These are phyloP conservation scores for Peterozyma toletana DNA, from an alignment of 805 yeast species.

Conservation along the genomic window DNA sequence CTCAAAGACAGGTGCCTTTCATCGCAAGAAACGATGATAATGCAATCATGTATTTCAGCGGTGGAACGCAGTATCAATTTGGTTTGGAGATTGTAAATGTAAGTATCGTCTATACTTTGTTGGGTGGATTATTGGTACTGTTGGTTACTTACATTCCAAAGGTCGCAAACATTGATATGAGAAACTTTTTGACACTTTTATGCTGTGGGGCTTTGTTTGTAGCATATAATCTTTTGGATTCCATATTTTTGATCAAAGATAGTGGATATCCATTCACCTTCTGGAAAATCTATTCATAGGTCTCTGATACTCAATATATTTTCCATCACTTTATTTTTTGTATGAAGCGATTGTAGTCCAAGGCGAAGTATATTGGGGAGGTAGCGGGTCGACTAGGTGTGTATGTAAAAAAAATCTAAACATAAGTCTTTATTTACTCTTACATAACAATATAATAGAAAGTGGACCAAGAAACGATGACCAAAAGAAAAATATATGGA, in stretches of 20 bases:
- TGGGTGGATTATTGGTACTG: slow-evolving; percentile 32
- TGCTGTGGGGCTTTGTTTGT: slow-evolving; percentile 25
- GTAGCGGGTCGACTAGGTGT: too few relatives aligned
- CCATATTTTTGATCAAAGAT: slow-evolving; percentile 39
- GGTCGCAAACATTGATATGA: neutral
- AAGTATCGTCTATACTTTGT: slow-evolving; percentile 37
- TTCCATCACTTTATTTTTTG: too few relatives aligned
- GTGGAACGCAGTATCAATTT: slow-evolving; percentile 62
- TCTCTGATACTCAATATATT: too few relatives aligned
- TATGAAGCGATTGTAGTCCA: too few relatives aligned
- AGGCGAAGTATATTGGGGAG: too few relatives aligned
- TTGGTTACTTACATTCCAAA: slow-evolving; percentile 32
- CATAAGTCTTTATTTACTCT: too few relatives aligned
- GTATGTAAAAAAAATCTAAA: too few relatives aligned
- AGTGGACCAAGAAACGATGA: too few relatives aligned
- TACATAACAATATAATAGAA: too few relatives aligned
- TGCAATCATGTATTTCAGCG: slow-evolving; percentile 49
- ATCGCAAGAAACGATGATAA: slow-evolving; percentile 45
- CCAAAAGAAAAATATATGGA: too few relatives aligned
- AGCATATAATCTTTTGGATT: slow-evolving; percentile 32
- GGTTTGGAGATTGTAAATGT: slow-evolving; percentile 60
- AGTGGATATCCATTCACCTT: slow-evolving; percentile 38
- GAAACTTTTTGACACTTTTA: slow-evolving; percentile 12
- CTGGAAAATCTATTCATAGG: slow-evolving; percentile 7
- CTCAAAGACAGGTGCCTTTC: slow-evolving; percentile 56